These are phyloP conservation scores for Amanita phalloides DNA, from an alignment of 768 basidiomycete species.

Conservation along the genomic window DNA sequence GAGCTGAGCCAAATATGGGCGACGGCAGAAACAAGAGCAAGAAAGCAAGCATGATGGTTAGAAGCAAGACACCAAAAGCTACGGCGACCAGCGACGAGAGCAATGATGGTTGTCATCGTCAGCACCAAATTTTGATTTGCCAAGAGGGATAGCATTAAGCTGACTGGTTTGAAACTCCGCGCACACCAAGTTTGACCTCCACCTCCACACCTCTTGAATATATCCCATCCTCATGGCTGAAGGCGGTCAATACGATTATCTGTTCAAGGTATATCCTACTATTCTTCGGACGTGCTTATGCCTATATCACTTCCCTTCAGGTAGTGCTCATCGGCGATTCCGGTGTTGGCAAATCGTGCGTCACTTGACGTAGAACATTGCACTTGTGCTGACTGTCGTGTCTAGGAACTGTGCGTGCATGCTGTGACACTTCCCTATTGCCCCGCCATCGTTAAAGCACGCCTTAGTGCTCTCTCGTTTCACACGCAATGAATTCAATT, in stretches of 20 bases:
- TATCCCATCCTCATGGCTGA: conserved; percentile 53
- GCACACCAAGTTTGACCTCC: conserved; percentile 7
- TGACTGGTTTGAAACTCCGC: conserved; percentile 15
- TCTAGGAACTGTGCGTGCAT: conserved; percentile 50
- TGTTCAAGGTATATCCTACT: conserved; percentile 75
- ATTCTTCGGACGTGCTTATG: neutral
- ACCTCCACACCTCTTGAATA: conserved; percentile 7
- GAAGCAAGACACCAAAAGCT: too few species aligned
- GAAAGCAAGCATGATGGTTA: neutral
- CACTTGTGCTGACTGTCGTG: conserved; percentile 5
- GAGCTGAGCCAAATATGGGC: too few species aligned
- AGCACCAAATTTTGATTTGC: neutral
- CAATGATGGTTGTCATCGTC: too few species aligned
- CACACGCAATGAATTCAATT: conserved; percentile 98
- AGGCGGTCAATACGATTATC: conserved; percentile 94
- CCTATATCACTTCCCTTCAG: conserved; percentile 27
- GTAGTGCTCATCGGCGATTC: conserved; percentile 99
- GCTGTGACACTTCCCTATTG: neutral
- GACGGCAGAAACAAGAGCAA: neutral
- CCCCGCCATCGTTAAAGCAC: neutral
- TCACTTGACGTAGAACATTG: conserved; percentile 16
- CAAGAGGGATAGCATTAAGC: neutral
- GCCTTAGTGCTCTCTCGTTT: conserved; percentile 92
- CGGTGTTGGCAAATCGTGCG: conserved; percentile 98
- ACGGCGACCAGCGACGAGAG: neutral